Conservation (phyloP, 2,329 filamentous ascomycete genomes). For the Botrytis squamosa region DNA sequence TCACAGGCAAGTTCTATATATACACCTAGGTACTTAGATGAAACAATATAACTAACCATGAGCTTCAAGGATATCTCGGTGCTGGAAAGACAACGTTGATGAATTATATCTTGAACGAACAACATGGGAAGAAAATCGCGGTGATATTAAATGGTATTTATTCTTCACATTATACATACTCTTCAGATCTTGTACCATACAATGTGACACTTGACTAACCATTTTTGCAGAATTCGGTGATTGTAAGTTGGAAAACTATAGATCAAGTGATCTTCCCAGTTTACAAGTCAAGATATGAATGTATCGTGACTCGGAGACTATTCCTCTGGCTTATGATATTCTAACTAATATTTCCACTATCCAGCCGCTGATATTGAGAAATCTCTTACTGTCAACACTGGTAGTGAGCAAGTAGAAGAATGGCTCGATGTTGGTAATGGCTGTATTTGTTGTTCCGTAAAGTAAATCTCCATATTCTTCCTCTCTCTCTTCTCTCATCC, state of each 20-base stretch:
- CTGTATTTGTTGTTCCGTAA: slow-evolving; percentile 97
- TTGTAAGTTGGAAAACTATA: slow-evolving; percentile 51
- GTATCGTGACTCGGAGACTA: not conserved
- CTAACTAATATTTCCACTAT: not conserved
- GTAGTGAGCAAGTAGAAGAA: slow-evolving; percentile 79
- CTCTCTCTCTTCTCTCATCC: not conserved
- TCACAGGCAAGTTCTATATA: slow-evolving; percentile 58
- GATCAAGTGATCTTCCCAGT: not conserved
- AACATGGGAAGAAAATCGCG: slow-evolving; percentile 96
- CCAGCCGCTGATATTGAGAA: slow-evolving; percentile 89
- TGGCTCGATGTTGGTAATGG: slow-evolving; percentile 97
- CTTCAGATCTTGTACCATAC: not conserved
- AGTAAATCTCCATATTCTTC: slow-evolving; percentile 50
- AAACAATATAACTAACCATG: slow-evolving; percentile 1
- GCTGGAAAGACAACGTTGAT: slow-evolving; percentile 93
- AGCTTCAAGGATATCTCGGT: slow-evolving; percentile 72
- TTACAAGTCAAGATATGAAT: not conserved
- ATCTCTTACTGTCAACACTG: slow-evolving; percentile 85
- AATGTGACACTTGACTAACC: slow-evolving; percentile 23
- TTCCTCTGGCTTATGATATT: not conserved
- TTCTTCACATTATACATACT: slow-evolving; percentile 38
- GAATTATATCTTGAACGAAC: slow-evolving; percentile 92
- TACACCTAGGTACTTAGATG: not conserved
- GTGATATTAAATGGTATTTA: slow-evolving; percentile 84
- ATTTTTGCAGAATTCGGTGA: slow-evolving; percentile 68